These are phyloP conservation scores for Salix udensis DNA, from an alignment of 345 rosid species.

Conservation along the genomic window DNA sequence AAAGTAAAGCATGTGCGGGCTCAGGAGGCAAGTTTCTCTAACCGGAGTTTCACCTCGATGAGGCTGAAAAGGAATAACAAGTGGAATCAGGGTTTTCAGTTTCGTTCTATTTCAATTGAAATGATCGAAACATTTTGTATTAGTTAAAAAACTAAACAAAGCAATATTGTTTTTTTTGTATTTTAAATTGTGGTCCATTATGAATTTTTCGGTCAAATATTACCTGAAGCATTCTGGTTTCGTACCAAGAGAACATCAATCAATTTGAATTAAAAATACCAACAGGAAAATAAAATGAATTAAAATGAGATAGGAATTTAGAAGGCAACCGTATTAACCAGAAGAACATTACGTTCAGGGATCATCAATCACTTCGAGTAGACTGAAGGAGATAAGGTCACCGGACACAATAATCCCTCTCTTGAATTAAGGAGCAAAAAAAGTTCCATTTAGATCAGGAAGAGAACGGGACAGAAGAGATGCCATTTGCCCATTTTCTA, in stretches of 20 bases:
- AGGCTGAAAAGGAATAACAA: neutral
- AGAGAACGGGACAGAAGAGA: constrained; percentile 78
- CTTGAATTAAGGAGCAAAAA: constrained; percentile 78
- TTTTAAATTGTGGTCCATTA: too few species aligned
- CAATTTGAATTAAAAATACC: neutral
- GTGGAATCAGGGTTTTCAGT: too few species aligned
- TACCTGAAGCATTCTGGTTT: too few species aligned
- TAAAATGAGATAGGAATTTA: neutral
- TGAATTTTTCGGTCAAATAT: too few species aligned
- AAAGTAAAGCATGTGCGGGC: neutral
- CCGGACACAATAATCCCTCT: constrained; percentile 88
- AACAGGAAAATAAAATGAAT: too few species aligned
- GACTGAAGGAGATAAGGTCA: constrained; percentile 90
- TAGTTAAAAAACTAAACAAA: too few species aligned
- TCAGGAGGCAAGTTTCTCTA: neutral
- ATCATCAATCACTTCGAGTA: constrained; percentile 77
- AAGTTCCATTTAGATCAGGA: constrained; percentile 88
- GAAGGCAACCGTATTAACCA: neutral
- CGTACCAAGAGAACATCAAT: too few species aligned
- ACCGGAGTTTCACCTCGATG: neutral
- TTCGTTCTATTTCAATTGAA: too few species aligned
- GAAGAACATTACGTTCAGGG: constrained; percentile 24
- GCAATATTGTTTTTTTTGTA: too few species aligned
- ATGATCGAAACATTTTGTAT: too few species aligned
- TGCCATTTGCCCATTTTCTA: constrained; percentile 88